These are phyloP conservation scores for Graphiopsis chlorocephala DNA, from an alignment of 2,329 filamentous ascomycete species.

Conservation along the genomic window DNA sequence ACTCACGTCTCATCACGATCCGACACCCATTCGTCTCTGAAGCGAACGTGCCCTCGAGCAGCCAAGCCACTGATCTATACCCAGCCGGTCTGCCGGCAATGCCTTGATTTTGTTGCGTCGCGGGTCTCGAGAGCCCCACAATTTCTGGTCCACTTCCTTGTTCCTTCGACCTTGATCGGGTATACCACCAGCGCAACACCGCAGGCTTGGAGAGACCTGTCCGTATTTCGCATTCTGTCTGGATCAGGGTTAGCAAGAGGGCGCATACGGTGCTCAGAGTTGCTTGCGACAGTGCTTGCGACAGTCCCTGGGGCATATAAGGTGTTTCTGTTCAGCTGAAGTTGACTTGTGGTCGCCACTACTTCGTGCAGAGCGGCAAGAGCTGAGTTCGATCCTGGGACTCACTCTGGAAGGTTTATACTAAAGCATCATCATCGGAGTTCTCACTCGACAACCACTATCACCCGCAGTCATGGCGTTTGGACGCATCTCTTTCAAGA, in stretches of 20 bases:
- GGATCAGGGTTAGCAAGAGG: neutral
- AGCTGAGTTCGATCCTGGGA: neutral
- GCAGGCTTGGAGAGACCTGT: neutral
- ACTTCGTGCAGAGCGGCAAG: neutral
- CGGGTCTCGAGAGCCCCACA: neutral
- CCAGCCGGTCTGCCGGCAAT: neutral
- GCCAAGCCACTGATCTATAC: neutral
- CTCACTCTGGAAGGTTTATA: neutral
- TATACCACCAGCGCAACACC: neutral
- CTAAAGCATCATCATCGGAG: neutral
- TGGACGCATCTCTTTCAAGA: neutral
- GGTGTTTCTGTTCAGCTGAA: neutral
- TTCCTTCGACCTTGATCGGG: neutral
- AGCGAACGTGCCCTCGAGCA: neutral
- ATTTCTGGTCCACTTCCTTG: neutral
- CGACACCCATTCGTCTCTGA: neutral
- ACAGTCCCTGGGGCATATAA: neutral
- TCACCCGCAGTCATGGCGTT: neutral
- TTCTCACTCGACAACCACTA: neutral
- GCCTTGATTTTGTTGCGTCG: neutral
- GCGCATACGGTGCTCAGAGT: neutral
- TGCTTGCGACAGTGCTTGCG: neutral
- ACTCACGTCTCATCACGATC: neutral
- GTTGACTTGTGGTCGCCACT: neutral
- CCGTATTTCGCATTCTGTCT: neutral